Conservation (phyloP, 768 basidiomycete species). For the Psilocybe subaeruginosa region DNA sequence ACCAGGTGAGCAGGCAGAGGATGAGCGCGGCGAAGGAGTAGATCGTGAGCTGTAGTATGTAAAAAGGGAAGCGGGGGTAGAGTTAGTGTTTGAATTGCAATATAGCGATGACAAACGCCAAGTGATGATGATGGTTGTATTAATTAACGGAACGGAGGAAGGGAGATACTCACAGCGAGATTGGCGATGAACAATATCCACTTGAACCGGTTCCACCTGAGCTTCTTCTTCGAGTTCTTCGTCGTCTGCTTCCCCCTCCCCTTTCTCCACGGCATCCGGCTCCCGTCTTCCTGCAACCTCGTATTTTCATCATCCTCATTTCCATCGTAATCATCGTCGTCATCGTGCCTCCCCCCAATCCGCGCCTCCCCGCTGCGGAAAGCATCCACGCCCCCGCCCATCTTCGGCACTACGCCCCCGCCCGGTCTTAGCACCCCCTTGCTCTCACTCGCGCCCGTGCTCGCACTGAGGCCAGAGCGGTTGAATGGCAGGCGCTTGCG, state of each 20-base stretch:
- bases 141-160: not conserved
- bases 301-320: not conserved
- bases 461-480: no score
- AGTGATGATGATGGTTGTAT: not conserved
- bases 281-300: slow-evolving; percentile 5
- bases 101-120: no score
- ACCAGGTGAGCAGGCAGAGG: slow-evolving; percentile 75
- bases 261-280: slow-evolving; percentile 2
- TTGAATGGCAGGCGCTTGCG: not conserved
- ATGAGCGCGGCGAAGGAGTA: slow-evolving; percentile 67
- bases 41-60: slow-evolving; percentile 41
- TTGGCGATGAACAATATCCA: slow-evolving; percentile 77
- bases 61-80: not conserved
- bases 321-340: slow-evolving; percentile 15
- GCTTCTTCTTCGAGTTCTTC: slow-evolving; percentile 9
- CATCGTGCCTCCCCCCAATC: slow-evolving; percentile 44
- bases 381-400: slow-evolving; percentile 76
- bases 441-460: slow-evolving; percentile 2
- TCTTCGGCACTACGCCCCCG: slow-evolving; percentile 51
- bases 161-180: slow-evolving; percentile 35
- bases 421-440: slow-evolving; percentile 20
- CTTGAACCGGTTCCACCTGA: slow-evolving; percentile 86
- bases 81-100: not conserved
- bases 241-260: not conserved
- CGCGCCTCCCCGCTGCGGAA: slow-evolving; percentile 55